Percentiles rank a stretch among this genome's conserved stretches.
phyloP scores from a whole-genome alignment of 768 basidiomycete genomes.

The Piloderma croceum region DNA sequence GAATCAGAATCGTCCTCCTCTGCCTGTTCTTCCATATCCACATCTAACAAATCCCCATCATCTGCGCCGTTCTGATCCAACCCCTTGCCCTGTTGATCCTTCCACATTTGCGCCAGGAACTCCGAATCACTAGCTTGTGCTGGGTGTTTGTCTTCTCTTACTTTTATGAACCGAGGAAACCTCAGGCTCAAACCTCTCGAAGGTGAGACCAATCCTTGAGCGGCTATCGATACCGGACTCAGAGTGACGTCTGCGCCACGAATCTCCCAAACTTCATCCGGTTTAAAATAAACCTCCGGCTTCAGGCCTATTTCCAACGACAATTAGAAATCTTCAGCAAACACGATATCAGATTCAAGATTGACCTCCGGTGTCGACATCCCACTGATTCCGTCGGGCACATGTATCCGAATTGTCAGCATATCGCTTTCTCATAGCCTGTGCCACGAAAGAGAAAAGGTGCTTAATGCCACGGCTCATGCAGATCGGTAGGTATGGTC shows the following conservation, averaged over 20 bases:
- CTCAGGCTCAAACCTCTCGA: constrained; percentile 67
- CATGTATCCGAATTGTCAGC: constrained; percentile 48
- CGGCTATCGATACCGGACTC: constrained; percentile 82
- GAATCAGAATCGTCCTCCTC: constrained; percentile 25
- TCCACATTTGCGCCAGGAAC: constrained; percentile 67
- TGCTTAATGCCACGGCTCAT: neutral
- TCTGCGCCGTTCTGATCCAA: constrained; percentile 37
- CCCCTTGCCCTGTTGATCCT: constrained; percentile 28
- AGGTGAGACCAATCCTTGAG: constrained; percentile 52
- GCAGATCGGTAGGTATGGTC: neutral
- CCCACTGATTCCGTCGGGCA: constrained; percentile 48
- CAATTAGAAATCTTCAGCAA: too few species aligned
- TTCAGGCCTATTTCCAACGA: constrained; percentile 43
- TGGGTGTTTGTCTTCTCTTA: constrained; percentile 67
- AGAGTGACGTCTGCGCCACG: constrained; percentile 75
- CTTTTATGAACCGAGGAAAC: constrained; percentile 80
- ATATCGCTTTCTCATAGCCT: constrained; percentile 66
- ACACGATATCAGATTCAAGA: too few species aligned
- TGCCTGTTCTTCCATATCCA: constrained; percentile 23
- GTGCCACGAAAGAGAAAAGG: constrained; percentile 25
- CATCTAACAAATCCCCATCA: constrained; percentile 60
- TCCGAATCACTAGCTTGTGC: constrained; percentile 68
- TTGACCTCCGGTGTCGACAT: constrained; percentile 65
- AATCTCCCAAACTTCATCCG: constrained; percentile 86
- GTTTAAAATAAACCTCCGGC: constrained; percentile 66